Evolutionary conservation across 768 basidiomycete genomes (phyloP), one percentile per base, ranked within the genome.

Genomic region (Amylocystis lapponica): DNA sequence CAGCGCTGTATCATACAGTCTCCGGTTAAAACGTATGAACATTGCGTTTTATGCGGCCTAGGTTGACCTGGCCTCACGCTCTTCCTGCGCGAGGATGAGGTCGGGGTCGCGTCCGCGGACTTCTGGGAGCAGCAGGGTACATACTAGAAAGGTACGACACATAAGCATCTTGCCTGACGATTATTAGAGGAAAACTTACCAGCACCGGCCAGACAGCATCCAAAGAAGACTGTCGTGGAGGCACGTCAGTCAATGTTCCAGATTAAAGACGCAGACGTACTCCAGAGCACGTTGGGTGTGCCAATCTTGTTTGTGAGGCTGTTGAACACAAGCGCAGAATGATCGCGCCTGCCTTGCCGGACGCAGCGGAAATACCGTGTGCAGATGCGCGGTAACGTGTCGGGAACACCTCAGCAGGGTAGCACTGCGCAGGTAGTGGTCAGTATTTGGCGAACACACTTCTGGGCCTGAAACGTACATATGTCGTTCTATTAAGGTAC

Each of bases 361-460:
- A 65, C 0, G 85, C 87, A 3, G 87, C 86, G 2, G 78, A 79
- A 11, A 86, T 65, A 22, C 87, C 87, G 57, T 88, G 86, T 12
- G 85, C 86, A 36, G 74, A 74, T 20, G 81, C 83, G 34, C 79
- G 74, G 64, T 78, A 86, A 27, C 79, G 70, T 1, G 87, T 89
- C 0, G 86, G 87, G 68, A 86, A 87, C 10, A 87, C 79, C 63
- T 87, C 85, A 3, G 81, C 82, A 2, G 86, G 82, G 55, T 84
- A 83, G 57, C 79, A 75, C 77, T 81, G 34, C 31, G 21, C 7
- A 21, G 23, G 19, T 42, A 1, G 54, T 63, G n/a, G n/a, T n/a
- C 40, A 54, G 20, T 10, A 19, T 3, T 16, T 17, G 13, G 16
- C 6, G n/a, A 22, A 19, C 26, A n/a, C n/a, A n/a, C n/a, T n/a